phyloP scores from a whole-genome alignment of 371 early-diverging fungal species.

The Zancudomyces culisetae region DNA sequence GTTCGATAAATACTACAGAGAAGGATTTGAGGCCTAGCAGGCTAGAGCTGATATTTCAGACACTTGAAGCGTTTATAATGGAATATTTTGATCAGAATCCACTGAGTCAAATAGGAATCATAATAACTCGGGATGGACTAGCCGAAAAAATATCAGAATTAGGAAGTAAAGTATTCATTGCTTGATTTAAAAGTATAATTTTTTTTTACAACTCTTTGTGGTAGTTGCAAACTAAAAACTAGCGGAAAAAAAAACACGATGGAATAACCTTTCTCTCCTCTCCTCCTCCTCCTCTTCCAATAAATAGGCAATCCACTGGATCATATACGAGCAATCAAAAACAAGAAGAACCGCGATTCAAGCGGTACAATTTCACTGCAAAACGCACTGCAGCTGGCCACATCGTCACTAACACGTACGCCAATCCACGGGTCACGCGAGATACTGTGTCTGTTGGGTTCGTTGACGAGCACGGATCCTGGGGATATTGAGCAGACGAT shows the following conservation, averaged over 20 bases:
- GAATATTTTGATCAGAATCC: constrained; percentile 94
- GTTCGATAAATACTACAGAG: constrained; percentile 66
- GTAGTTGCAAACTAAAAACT: not conserved
- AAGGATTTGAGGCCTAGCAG: constrained; percentile 66
- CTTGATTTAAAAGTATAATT: not conserved
- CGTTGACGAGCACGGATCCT: constrained; percentile 83
- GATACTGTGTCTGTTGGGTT: constrained; percentile 61
- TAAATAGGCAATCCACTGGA: constrained; percentile 16
- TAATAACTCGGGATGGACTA: constrained; percentile 69
- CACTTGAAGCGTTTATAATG: constrained; percentile 48
- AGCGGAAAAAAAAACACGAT: not conserved
- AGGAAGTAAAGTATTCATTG: constrained; percentile 27
- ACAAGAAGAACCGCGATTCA: constrained; percentile 45
- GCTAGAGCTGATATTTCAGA: constrained; percentile 44
- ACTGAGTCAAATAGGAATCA: constrained; percentile 70
- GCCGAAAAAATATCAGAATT: constrained; percentile 74
- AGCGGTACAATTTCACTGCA: constrained; percentile 83
- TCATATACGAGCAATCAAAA: constrained; percentile 13
- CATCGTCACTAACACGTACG: constrained; percentile 44
- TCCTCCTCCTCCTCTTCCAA: no score
- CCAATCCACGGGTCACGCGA: constrained; percentile 85
- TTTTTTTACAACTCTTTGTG: constrained; percentile 2
- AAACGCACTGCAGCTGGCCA: constrained; percentile 71
- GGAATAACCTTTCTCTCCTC: no score
- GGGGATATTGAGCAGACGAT: constrained; percentile 72